Evolutionary conservation across 768 basidiomycete genomes (phyloP), one percentile per base, ranked within the genome.

Genomic region (Lactarius sanguifluus): DNA sequence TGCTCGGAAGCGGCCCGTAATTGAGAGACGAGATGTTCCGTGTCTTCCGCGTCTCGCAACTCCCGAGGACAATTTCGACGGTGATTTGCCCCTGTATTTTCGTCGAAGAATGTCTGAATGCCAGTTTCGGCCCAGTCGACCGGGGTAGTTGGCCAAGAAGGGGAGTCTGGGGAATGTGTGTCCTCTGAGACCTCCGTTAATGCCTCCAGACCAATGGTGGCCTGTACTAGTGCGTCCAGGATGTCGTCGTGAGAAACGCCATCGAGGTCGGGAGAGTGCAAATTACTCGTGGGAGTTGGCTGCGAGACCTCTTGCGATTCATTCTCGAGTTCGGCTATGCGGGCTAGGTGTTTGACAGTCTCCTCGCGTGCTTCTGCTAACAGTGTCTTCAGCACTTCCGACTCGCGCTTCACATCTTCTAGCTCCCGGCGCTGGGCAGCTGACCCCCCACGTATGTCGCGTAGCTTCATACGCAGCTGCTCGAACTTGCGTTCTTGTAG

Each of bases 401-500:
- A 60, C 34, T 61, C 66, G 59, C 66, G 43, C 43, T 25, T 45
- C 10, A 23, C 40, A 12, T 65, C 62, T 58, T 61, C 64, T 41
- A 70, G 56, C 58, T 62, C 70, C 59, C 45, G 64, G 40, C 69
- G 67, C 40, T 65, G 63, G n/a, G 64, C 47, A 10, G 55, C 61
- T 9, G 57, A 50, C 7, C 30, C 54, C 13, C 58, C 64, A 15
- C 70, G 70, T 34, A 34, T 18, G 5, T 64, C 68, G 23, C 60
- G 70, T 41, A 70, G 60, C 62, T 67, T 70, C 41, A 38, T 15
- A 16, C 62, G 64, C 25, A 69, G 38, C 52, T 66, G 68, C 54
- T 70, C 68, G 41, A 70, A 34, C 58, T 62, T 70, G 61, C 70
- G 70, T 41, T 70, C 68, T 55, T 70, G 70, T 7, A 70, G 47